Base-by-base conservation (phyloP, 495 filamentous ascomycete genomes). In the Hypoxylon intermedium region DNA sequence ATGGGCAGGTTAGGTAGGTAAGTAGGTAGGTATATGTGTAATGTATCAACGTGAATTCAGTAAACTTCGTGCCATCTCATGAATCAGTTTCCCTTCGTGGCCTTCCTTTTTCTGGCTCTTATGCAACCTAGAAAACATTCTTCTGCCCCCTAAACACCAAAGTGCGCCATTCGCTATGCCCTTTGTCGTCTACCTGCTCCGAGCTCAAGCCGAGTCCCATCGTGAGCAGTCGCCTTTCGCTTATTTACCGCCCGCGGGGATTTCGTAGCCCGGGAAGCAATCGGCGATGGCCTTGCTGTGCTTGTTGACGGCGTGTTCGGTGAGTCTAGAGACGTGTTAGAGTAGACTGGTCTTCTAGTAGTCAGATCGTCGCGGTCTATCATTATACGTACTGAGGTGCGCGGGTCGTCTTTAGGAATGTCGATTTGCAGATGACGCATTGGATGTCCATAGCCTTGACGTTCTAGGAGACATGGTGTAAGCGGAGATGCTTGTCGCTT, bases 361-460 rank as follows among this genome's bases (percentile, higher is more conserved):
- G 9, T 20, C 12, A 15, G 2, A 5, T 15, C 2, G 38, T 5
- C 6, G 11, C 1, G 7, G 12, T 20, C 9, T 15, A 18, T 49
- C 9, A 45, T 12, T 19, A 13, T 47, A 72, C 79, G 41, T 79
- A 82, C 79, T 76, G 76, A 50, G 77, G 76, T 33, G 74, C 77
- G 44, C 80, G 77, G n/a, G 79, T 82, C 1, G 82, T 84, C 58
- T 78, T 79, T 47, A 83, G 67, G 73, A 84, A 84, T 20, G 82
- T 82, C 34, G 79, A 77, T 65, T 78, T 83, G 80, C 82, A 84
- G 52, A 74, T 75, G 34, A 72, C 41, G 77, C 82, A 84, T 58
- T 83, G 79, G 72, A 84, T 83, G 62, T 77, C 77, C 77, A 76
- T 82, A 33, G 82, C 81, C 59, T 77, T 68, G 44, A 66, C 68